Evolutionary conservation across 192 early-diverging fungal genomes (phyloP).

Genomic region (Mortierella hygrophila): DNA sequence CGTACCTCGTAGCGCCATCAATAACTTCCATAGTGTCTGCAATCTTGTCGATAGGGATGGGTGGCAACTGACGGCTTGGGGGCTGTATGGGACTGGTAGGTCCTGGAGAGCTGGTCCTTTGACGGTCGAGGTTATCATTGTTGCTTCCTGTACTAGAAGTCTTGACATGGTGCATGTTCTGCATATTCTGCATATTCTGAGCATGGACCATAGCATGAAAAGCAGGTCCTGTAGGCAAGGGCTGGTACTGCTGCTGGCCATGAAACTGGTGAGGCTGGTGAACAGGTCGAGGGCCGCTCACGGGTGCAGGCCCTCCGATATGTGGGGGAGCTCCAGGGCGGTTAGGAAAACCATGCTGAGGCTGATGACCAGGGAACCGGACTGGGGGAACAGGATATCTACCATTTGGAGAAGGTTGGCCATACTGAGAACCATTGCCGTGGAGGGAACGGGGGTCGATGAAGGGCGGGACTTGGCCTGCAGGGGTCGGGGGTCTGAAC

Average conservation of each 20-base stretch:
- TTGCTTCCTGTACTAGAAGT: slow-evolving; percentile 2
- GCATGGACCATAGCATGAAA: slow-evolving; percentile 30
- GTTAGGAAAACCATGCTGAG: slow-evolving; percentile 8
- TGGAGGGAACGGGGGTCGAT: slow-evolving; percentile 11
- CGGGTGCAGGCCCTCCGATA: neutral
- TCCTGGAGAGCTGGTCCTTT: neutral
- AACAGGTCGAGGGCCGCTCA: slow-evolving; percentile 11
- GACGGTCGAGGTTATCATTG: neutral
- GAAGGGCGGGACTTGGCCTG: slow-evolving; percentile 33
- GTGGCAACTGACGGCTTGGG: slow-evolving; percentile 38
- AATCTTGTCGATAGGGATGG: slow-evolving; percentile 16
- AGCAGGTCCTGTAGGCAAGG: slow-evolving; percentile 18
- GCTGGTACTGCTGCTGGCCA: slow-evolving; percentile 10
- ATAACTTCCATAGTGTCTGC: neutral
- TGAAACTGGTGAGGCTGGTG: slow-evolving; percentile 42
- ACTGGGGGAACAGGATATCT: slow-evolving; percentile 22
- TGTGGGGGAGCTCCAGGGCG: neutral
- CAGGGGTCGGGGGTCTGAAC: slow-evolving; percentile 13
- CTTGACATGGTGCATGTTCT: slow-evolving; percentile 16
- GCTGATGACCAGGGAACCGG: slow-evolving; percentile 28
- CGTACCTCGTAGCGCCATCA: neutral
- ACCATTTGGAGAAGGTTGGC: neutral
- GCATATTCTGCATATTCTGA: slow-evolving; percentile 20
- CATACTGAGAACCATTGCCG: neutral
- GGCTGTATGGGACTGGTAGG: slow-evolving; percentile 34